Base-by-base conservation (phyloP, 495 filamentous ascomycete species). In the Hyaloscypha bicolor region DNA sequence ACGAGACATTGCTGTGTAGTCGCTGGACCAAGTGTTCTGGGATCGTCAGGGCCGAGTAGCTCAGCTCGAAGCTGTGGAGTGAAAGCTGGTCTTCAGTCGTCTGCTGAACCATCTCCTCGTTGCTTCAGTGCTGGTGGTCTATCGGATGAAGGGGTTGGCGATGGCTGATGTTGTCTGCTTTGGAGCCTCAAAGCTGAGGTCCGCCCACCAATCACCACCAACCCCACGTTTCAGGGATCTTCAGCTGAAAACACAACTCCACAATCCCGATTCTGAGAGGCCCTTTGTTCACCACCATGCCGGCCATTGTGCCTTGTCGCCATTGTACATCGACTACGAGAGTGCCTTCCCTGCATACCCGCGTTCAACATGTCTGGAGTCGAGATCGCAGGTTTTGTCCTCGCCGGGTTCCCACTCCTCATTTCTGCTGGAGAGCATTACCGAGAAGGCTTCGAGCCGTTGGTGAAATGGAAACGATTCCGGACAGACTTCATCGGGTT, bases 321-420 rank as follows among this genome's bases (percentile, higher is more conserved):
- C 3, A 37, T 37, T 37, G 35, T 1, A 37, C 35, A 12, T 37
- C 3, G 3, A 37, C 35, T 1, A 37, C 25, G 35, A 37, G 42
- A 19, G 16, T 12, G 9, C 16, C 42, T 16, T 12, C 11, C 11
- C 16, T 48, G 9, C 3, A 48, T 8, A 12, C 6, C 16, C 1
- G 37, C 11, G 19, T 64, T 0, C 32, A 61, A 48, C 6, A 69
- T 73, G 66, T 69, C 72, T 16, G 76, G 74, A 2, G 52, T 77
- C 29, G 79, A 80, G 56, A 57, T 77, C 1, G 75, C 65, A 48
- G 79, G 79, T 11, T 58, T 79, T 9, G 69, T 80, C 14, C 73
- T 80, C 0, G 78, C 70, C 0, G 69, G 62, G 8, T 74, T 80
- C 42, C 79, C 79, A 1, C 37, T 80, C 1, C 64, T 76, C 0